A percentile compares a stretch with the other conserved stretches of the same genome.
These are phyloP conservation scores for Creolimax fragrantissima DNA, from an alignment of 78 protist species.

Conservation along the genomic window DNA sequence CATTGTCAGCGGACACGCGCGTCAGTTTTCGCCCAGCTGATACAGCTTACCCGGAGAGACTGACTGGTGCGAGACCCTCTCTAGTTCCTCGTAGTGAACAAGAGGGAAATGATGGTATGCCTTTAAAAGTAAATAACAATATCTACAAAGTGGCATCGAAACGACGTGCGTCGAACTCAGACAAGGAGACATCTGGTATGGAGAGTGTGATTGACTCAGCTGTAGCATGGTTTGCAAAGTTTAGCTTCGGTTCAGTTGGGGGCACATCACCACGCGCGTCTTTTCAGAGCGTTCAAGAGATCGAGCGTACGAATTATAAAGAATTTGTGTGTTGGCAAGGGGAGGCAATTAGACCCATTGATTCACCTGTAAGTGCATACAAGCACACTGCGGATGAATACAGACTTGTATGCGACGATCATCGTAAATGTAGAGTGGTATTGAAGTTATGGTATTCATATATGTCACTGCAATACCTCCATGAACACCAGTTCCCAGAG, in stretches of 20 bases:
- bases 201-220: not conserved
- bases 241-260: not conserved
- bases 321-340: not conserved
- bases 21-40: too few relatives aligned
- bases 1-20: too few relatives aligned
- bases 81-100: not conserved
- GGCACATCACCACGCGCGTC: not conserved
- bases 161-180: not conserved
- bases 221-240: not conserved
- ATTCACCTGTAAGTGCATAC: not conserved
- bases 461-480: not conserved
- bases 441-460: not conserved
- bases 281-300: not conserved
- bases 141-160: too few relatives aligned
- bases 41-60: not conserved
- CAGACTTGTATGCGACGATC: not conserved
- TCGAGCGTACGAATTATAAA: not conserved
- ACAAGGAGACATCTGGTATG: not conserved
- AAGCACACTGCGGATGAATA: not conserved
- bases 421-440: not conserved
- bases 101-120: not conserved
- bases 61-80: not conserved
- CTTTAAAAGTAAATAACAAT: not conserved
- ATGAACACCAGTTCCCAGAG: not conserved
- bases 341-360: not conserved